phyloP scores from a whole-genome alignment of 1,284 basidiomycete species.

The Ganoderma sp. region DNA sequence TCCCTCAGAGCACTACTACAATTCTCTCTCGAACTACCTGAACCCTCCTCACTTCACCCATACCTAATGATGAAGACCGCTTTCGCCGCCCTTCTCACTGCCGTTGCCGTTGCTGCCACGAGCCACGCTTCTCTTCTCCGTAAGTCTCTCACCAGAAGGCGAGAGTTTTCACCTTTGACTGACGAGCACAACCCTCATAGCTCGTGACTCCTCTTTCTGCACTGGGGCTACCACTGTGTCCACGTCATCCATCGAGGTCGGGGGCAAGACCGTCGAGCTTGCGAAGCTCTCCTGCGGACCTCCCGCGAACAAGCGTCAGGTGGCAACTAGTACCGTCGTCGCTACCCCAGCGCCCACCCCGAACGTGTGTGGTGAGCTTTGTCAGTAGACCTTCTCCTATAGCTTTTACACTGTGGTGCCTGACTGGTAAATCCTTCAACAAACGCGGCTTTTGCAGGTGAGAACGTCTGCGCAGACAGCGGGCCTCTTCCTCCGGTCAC shows the following conservation, averaged over 20 bases:
- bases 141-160: not conserved
- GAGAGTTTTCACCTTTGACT: not conserved
- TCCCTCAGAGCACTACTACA: not conserved
- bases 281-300: conserved; percentile 29
- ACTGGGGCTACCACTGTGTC: conserved; percentile 16
- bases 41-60: not conserved
- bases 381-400: conserved; percentile 16
- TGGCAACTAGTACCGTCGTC: conserved; percentile 3
- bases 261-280: conserved; percentile 25
- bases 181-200: conserved; percentile 13
- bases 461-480: conserved; percentile 27
- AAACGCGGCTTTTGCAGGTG: conserved; percentile 19
- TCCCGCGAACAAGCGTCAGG: not conserved
- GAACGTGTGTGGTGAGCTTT: conserved; percentile 31
- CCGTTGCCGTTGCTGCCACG: conserved; percentile 27
- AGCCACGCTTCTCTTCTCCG: conserved; percentile 26
- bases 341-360: conserved; percentile 3
- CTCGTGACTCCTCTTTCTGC: conserved; percentile 25
- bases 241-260: conserved; percentile 20
- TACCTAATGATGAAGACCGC: conserved; percentile 23
- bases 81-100: conserved; percentile 24
- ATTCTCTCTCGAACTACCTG: not conserved
- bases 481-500: conserved; percentile 31
- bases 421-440: not conserved
- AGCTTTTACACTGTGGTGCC: no score